A percentile compares a stretch with the other conserved stretches of the same genome.
Evolutionary conservation across 257 asterid genomes (phyloP).

Genomic region (Nicotiana obtusifolia): DNA sequence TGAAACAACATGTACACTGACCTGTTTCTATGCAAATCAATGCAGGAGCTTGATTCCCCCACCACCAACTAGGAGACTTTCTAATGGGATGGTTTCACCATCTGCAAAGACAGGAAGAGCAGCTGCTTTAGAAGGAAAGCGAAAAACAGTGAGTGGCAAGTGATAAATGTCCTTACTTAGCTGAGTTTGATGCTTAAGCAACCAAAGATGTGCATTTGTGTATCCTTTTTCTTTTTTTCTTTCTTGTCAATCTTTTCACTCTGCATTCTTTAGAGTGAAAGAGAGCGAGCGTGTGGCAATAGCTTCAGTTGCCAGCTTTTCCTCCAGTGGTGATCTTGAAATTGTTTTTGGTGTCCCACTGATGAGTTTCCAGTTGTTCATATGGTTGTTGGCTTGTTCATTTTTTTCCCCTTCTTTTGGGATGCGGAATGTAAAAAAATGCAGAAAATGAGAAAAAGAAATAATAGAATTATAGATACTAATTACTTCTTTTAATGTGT

Average conservation of each 20-base stretch:
- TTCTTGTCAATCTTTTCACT: constrained; percentile 3
- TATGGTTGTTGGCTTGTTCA: constrained; percentile 12
- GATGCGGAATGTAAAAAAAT: neutral
- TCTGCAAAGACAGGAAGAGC: constrained; percentile 33
- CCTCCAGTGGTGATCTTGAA: constrained; percentile 28
- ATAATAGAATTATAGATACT: neutral
- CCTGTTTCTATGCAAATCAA: neutral
- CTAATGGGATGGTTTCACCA: constrained; percentile 34
- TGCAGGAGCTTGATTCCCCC: constrained; percentile 66
- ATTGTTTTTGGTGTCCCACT: constrained; percentile 26
- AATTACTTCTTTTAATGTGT: neutral
- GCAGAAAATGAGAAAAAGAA: constrained; percentile 3
- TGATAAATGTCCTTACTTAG: constrained; percentile 24
- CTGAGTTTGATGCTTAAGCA: constrained; percentile 10
- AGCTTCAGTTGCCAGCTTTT: constrained; percentile 4
- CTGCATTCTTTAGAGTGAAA: constrained; percentile 32
- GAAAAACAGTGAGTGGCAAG: constrained; percentile 47
- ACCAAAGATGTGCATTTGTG: constrained; percentile 15
- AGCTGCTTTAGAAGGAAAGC: constrained; percentile 36
- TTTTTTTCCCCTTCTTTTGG: neutral
- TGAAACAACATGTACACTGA: neutral
- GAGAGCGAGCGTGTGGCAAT: constrained; percentile 9
- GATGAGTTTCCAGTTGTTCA: constrained; percentile 22
- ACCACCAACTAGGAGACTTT: constrained; percentile 44
- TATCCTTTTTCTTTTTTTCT: constrained; percentile 1